Base-by-base conservation (phyloP, 169 alveolate species). In the Toxoplasma gondii region DNA sequence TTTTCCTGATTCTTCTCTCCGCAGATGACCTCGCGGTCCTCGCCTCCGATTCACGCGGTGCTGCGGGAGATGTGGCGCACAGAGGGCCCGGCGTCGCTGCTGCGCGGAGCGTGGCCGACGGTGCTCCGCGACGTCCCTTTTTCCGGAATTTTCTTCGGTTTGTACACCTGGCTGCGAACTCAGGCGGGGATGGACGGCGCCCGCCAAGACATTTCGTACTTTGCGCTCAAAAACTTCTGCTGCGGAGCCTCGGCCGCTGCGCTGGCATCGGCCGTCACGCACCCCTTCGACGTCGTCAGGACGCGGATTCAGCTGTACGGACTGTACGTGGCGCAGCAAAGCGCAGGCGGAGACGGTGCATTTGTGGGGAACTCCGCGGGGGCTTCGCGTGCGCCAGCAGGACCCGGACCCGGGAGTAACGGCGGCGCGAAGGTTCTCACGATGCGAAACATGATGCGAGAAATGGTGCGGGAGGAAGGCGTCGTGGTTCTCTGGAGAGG, bases 281-380 rank as follows among this genome's bases (percentile, higher is more conserved):
- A 95, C 31, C 97, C 97, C 12, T 88, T 95, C 49, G 97, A 95
- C 81, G 94, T 95, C n/a, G 44, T 95, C 39, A 74, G 96, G 44
- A 93, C 96, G 39, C 95, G 96, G 34, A 67, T 95, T 49, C 96
- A 95, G 91, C 93, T 95, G 81, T 81, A 84, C 49, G 97, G 95
- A 49, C 83, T 91, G 45, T 38, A 9, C 41, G 36, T 31, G 49
- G 80, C 34, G n/a, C 90, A 82, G 38, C 84, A n/a, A 16, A n/a
- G 1, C 84, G 44, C 43, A 1, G 44, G 19, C 84, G 44, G 84
- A 41, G 84, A 16, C 38, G 84, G 38, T 12, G 82, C 82, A 34
- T 34, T 7, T 10, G 82, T 34, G 82, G 16, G 31, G 82, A n/a
- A 17, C 16, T 12, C 82, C 31, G 70, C 70, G 24, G 70, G n/a